Evolutionary conservation across 306 rosid genomes (phyloP).

Genomic region (Cicer judaicum): DNA sequence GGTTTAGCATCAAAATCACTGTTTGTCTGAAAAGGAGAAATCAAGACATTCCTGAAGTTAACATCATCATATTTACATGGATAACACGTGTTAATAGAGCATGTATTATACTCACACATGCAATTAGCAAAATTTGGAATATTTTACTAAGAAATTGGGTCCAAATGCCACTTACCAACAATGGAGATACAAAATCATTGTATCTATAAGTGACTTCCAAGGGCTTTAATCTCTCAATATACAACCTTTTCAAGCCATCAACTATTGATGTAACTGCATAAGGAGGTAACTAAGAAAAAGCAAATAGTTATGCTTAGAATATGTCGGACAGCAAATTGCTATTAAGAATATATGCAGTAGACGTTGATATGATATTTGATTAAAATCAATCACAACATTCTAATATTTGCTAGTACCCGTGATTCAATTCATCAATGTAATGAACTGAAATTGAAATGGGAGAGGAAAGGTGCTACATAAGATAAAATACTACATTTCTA

Average conservation of each 20-base stretch:
- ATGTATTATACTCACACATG: constrained; percentile 3
- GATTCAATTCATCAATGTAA: constrained; percentile 26
- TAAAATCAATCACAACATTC: constrained; percentile 1
- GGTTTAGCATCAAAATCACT: constrained; percentile 99
- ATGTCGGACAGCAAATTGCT: constrained; percentile 28
- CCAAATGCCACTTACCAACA: constrained; percentile 64
- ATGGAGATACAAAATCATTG: constrained; percentile 82
- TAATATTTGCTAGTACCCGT: not conserved
- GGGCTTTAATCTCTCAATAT: constrained; percentile 81
- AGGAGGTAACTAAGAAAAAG: constrained; percentile 62
- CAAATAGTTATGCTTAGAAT: constrained; percentile 25
- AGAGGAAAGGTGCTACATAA: not conserved
- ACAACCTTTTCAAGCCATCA: constrained; percentile 88
- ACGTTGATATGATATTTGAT: constrained; percentile 28
- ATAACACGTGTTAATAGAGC: constrained; percentile 20
- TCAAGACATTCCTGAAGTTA: constrained; percentile 32
- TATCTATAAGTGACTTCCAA: constrained; percentile 77
- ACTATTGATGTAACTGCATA: constrained; percentile 78
- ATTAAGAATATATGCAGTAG: constrained; percentile 8
- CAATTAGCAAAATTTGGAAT: constrained; percentile 19
- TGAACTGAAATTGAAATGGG: constrained; percentile 8
- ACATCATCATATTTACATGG: constrained; percentile 6
- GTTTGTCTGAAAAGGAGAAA: constrained; percentile 59
- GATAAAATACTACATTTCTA: not conserved
- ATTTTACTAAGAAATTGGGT: not conserved